phyloP scores from a whole-genome alignment of 2,329 filamentous ascomycete genomes.

The Xylaria sp. region DNA sequence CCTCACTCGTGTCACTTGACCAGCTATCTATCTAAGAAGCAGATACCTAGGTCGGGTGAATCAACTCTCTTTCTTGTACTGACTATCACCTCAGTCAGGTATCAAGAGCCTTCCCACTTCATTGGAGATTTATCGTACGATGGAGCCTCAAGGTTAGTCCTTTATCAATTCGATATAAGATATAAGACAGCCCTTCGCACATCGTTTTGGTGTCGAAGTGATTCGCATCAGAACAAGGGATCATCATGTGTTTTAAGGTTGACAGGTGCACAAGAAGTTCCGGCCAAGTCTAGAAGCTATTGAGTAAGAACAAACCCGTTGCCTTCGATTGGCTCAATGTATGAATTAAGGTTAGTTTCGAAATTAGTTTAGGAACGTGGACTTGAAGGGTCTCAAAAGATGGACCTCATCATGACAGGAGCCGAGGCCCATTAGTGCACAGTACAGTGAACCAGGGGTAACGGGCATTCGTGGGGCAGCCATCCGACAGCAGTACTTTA shows the following conservation, averaged over 20 bases:
- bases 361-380: not conserved
- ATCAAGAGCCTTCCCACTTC: not conserved
- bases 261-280: not conserved
- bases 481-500: not conserved
- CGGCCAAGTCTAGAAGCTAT: not conserved
- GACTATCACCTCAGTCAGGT: not conserved
- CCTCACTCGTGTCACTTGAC: slow-evolving; percentile 1
- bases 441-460: not conserved
- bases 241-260: not conserved
- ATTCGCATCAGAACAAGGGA: not conserved
- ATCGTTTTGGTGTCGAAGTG: not conserved
- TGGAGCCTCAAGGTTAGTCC: not conserved
- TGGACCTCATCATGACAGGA: not conserved
- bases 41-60: not conserved
- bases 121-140: not conserved
- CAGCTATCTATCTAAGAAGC: no score
- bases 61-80: not conserved
- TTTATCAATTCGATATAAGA: not conserved
- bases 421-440: no score
- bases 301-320: not conserved
- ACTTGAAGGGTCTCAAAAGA: not conserved
- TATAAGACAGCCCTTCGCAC: not conserved
- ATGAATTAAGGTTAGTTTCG: not conserved
- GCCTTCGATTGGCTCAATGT: not conserved
- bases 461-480: not conserved